Evolutionary conservation across 2,329 filamentous ascomycete species (phyloP).

Genomic region (Phyllosticta citriasiana): DNA sequence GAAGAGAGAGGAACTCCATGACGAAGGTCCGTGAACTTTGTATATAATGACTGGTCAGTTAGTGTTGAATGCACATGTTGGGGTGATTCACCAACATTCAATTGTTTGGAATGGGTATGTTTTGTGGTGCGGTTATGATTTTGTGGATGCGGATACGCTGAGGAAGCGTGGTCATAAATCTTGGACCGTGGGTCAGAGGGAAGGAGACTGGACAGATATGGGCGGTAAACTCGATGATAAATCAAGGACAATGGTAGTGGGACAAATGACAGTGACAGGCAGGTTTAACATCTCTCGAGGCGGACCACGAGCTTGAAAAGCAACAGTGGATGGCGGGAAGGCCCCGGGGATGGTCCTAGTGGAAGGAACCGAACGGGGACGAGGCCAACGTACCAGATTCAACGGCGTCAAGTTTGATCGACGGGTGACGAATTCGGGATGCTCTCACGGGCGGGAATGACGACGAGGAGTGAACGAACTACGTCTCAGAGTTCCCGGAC

Average conservation of each 20-base stretch:
- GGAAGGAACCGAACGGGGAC: not conserved
- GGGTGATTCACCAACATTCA: too few species aligned
- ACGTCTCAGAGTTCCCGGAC: not conserved
- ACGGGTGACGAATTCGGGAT: not conserved
- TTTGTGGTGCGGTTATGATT: too few species aligned
- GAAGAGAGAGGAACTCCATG: slow-evolving; percentile 31
- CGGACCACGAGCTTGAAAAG: not conserved
- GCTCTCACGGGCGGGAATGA: not conserved
- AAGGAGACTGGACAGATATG: not conserved
- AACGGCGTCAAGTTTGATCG: not conserved
- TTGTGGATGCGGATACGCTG: too few species aligned
- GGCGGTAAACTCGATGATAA: not conserved
- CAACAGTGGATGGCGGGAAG: not conserved
- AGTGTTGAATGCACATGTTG: too few species aligned
- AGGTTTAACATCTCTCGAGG: not conserved
- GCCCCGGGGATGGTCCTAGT: not conserved
- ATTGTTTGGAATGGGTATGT: too few species aligned
- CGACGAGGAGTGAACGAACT: not conserved
- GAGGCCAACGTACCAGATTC: not conserved
- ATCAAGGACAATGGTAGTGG: too few species aligned
- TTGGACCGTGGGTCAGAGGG: not conserved
- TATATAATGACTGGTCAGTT: too few species aligned
- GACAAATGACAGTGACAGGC: too few species aligned
- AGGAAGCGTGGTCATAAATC: not conserved
- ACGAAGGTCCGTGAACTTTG: not conserved